Percentiles rank a stretch among this genome's conserved stretches.
Conservation (phyloP, 192 early-diverging fungal genomes). For the Coemansia sp. region DNA sequence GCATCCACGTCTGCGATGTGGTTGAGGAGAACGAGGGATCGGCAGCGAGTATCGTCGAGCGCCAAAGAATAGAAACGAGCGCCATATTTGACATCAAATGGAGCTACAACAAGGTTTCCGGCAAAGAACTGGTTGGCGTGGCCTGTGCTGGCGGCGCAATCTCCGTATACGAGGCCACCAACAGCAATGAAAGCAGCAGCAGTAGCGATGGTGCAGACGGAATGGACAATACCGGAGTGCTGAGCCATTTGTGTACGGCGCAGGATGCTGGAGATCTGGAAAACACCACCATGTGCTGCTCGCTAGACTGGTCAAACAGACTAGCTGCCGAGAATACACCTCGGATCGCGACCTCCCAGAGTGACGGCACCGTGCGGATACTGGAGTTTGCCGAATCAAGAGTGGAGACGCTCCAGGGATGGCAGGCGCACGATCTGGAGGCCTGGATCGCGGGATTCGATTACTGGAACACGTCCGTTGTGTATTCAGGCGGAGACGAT, state of each 20-base stretch:
- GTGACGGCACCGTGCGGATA: slow-evolving; percentile 69
- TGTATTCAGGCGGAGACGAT: slow-evolving; percentile 87
- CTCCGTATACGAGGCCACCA: slow-evolving; percentile 53
- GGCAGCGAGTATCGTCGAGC: slow-evolving; percentile 32
- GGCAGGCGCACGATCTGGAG: slow-evolving; percentile 87
- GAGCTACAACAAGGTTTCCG: slow-evolving; percentile 57
- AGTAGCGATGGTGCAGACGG: background rate
- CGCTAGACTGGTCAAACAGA: slow-evolving; percentile 87
- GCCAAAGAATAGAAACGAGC: slow-evolving; percentile 61
- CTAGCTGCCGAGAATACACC: slow-evolving; percentile 3
- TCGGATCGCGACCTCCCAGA: slow-evolving; percentile 69
- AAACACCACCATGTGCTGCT: slow-evolving; percentile 69
- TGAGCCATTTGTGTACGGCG: slow-evolving; percentile 33
- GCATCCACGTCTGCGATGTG: slow-evolving; percentile 64
- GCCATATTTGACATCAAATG: slow-evolving; percentile 78
- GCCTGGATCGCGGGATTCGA: slow-evolving; percentile 95
- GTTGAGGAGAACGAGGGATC: slow-evolving; percentile 23
- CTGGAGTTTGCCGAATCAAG: slow-evolving; percentile 54
- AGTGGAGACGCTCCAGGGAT: slow-evolving; percentile 47
- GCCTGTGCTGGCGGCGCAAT: slow-evolving; percentile 63
- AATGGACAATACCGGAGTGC: slow-evolving; percentile 17
- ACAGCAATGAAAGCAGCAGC: background rate
- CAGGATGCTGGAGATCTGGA: slow-evolving; percentile 8
- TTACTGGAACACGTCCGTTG: slow-evolving; percentile 67
- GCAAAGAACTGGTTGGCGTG: slow-evolving; percentile 60